phyloP scores from a whole-genome alignment of 805 yeast species.

The Starmerella cellae region DNA sequence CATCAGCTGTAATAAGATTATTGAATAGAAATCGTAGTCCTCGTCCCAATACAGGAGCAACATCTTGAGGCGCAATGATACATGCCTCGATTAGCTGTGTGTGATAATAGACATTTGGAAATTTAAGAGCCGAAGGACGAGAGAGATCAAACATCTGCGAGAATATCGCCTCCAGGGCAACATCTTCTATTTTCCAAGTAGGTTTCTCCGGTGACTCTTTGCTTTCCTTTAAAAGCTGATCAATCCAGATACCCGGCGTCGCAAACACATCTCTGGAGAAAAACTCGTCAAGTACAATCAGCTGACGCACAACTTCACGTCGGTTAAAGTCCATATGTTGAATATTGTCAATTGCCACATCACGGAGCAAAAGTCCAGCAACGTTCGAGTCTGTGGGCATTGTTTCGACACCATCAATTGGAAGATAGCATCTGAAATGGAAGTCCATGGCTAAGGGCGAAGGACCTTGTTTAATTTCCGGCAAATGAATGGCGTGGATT shows the following conservation, averaged over 20 bases:
- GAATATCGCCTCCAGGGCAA: conserved; percentile 70
- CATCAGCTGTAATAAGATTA: conserved; percentile 53
- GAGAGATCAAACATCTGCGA: conserved; percentile 70
- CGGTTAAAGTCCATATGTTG: conserved; percentile 80
- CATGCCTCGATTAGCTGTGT: conserved; percentile 79
- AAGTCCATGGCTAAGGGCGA: conserved; percentile 3
- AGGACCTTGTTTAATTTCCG: conserved; percentile 7
- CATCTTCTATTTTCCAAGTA: conserved; percentile 85
- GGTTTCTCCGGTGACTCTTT: conserved; percentile 32
- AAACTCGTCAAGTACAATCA: conserved; percentile 58
- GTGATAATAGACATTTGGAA: conserved; percentile 66
- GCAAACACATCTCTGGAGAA: conserved; percentile 56
- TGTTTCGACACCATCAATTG: conserved; percentile 44
- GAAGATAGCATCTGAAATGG: conserved; percentile 15
- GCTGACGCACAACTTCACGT: conserved; percentile 70
- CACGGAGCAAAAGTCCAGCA: conserved; percentile 55
- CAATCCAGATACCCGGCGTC: conserved; percentile 64
- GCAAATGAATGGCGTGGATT: conserved; percentile 28
- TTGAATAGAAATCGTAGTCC: conserved; percentile 73
- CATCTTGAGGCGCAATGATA: conserved; percentile 60
- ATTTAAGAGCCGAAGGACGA: conserved; percentile 21
- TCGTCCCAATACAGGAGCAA: conserved; percentile 91
- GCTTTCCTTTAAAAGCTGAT: conserved; percentile 29
- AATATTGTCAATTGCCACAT: conserved; percentile 59
- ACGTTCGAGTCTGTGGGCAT: conserved; percentile 42